Evolutionary conservation across 208 protist species (phyloP), one percentile per base, ranked within the genome.

Genomic region (Crithidia expoeki): DNA sequence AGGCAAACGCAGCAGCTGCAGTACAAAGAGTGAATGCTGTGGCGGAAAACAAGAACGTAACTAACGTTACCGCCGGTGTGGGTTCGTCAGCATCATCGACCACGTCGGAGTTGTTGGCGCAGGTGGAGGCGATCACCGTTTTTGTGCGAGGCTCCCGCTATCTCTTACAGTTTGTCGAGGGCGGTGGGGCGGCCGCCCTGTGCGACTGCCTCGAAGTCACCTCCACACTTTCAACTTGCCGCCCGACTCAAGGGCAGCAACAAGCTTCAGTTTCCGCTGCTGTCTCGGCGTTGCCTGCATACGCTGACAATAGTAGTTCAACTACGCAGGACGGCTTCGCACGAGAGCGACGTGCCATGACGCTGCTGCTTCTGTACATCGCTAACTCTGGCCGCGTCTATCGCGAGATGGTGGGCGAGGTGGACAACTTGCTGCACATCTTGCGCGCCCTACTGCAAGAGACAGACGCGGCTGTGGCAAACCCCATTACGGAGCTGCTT

Each of bases 361-460:
- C 86, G 38, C 68, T 86, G 44, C 76, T 97, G 57, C 78, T 97
- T 23, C 58, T 95, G 47, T 88, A 88, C 74, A 81, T 94, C 32
- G 83, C 81, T 30, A 95, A 97, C 71, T 81, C 85, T 6, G 92
- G 92, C 28, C 82, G 92, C 6, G 89, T 95, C 21, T 97, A 95
- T 62, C 81, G 92, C 6, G 92, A 97, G 75, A 92, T 97, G 88
- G 77, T 97, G 17, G 89, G 86, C 50, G 89, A 94, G 40, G 80
- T 80, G 56, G 79, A 85, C 23, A 86, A 86, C 42, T 53, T 94
- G 32, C 27, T 82, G 12, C 59, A 83, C n/a, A 55, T 97, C 4
- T 44, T 97, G 14, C 47, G 27, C 47, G 38, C 64, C 72, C 46
- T 78, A 72, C 83, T 85, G 64, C 69, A 66, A 2, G 92, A 97